These are phyloP conservation scores for Trichoderma brevicompactum DNA, from an alignment of 2,329 filamentous ascomycete genomes.

Conservation along the genomic window DNA sequence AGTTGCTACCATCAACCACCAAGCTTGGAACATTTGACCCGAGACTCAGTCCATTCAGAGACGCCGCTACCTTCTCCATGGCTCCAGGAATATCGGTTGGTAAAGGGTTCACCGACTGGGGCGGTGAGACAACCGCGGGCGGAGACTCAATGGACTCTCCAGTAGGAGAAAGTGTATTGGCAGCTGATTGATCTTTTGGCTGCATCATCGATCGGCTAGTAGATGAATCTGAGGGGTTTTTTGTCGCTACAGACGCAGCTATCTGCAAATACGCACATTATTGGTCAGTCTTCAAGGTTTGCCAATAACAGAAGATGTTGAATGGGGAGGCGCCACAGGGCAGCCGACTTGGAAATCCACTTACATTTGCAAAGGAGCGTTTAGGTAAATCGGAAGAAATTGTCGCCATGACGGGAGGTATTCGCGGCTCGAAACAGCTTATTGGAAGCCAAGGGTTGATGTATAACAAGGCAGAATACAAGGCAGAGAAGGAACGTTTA, in stretches of 20 bases:
- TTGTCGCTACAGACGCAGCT: conserved; percentile 50
- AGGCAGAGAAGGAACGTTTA: conserved; percentile 27
- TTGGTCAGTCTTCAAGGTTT: conserved; percentile 19
- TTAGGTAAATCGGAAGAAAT: conserved; percentile 55
- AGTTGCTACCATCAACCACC: conserved; percentile 56
- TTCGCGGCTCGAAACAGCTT: conserved; percentile 33
- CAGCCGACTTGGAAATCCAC: conserved; percentile 31
- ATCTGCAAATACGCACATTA: conserved; percentile 44
- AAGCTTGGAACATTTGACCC: conserved; percentile 45
- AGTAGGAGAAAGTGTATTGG: not conserved
- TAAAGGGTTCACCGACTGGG: conserved; percentile 31
- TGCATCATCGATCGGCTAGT: conserved; percentile 16
- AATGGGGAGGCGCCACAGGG: not conserved
- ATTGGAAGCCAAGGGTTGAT: conserved; percentile 22
- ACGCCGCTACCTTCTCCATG: conserved; percentile 38
- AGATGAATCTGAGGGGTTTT: conserved; percentile 30
- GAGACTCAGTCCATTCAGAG: conserved; percentile 41
- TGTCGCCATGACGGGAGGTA: conserved; percentile 50
- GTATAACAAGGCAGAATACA: conserved; percentile 31
- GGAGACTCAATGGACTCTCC: conserved; percentile 1
- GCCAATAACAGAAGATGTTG: conserved; percentile 19
- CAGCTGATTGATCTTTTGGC: conserved; percentile 35
- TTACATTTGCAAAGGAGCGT: conserved; percentile 78
- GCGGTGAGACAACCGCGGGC: conserved; percentile 31
- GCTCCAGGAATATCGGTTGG: conserved; percentile 31